Evolutionary conservation across 257 asterid genomes (phyloP).

Genomic region (Echites panduratus): DNA sequence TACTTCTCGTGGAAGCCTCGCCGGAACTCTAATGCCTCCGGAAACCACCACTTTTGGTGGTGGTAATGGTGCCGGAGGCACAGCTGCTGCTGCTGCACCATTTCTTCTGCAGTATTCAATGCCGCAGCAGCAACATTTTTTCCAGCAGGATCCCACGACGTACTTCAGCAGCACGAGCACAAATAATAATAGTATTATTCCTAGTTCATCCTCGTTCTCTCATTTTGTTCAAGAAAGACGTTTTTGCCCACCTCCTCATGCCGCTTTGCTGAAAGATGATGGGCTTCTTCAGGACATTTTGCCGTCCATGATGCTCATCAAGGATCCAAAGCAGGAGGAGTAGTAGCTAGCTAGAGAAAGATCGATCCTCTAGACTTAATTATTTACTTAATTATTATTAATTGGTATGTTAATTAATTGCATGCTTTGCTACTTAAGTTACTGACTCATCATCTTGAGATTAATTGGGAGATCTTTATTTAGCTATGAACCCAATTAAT

Average conservation of each 20-base stretch:
- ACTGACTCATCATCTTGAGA: conserved; percentile 15
- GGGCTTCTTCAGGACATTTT: conserved; percentile 88
- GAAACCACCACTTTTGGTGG: conserved; percentile 23
- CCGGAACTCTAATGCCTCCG: conserved; percentile 28
- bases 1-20: conserved; percentile 40
- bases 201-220: conserved; percentile 5
- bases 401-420: conserved; percentile 22
- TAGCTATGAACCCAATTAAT: conserved; percentile 28
- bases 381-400: conserved; percentile 4
- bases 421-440: conserved; percentile 6
- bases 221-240: conserved; percentile 31
- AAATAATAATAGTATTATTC: too few species aligned
- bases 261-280: conserved; percentile 43
- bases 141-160: conserved; percentile 22
- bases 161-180: too few species aligned
- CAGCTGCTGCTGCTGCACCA: conserved; percentile 1
- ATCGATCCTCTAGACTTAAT: too few species aligned
- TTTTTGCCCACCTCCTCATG: conserved; percentile 22
- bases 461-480: conserved; percentile 26
- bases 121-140: conserved; percentile 24
- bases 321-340: conserved; percentile 24
- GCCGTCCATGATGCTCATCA: conserved; percentile 29
- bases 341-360: not conserved
- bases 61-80: conserved; percentile 5
- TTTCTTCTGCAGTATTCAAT: conserved; percentile 18